These are phyloP conservation scores for Claviceps sp. DNA, from an alignment of 2,329 filamentous ascomycete species.

Conservation along the genomic window DNA sequence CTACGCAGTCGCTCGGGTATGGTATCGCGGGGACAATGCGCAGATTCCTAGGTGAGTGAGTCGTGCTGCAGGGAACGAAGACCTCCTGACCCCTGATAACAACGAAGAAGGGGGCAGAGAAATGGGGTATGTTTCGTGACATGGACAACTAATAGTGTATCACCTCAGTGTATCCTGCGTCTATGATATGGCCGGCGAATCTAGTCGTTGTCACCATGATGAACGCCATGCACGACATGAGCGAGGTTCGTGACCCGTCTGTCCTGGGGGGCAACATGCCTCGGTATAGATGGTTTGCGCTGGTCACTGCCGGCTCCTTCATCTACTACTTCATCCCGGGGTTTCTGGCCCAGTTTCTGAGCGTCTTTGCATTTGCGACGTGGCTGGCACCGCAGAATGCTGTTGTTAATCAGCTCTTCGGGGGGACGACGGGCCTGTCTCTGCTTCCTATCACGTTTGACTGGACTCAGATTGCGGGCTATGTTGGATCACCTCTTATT, in stretches of 20 bases:
- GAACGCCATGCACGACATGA: conserved; percentile 57
- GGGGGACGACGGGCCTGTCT: conserved; percentile 52
- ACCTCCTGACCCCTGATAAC: not conserved
- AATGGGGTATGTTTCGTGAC: not conserved
- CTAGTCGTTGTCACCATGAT: conserved; percentile 55
- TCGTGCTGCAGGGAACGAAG: not conserved
- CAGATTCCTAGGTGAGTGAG: conserved; percentile 41
- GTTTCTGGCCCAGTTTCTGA: conserved; percentile 55
- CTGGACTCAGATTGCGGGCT: conserved; percentile 61
- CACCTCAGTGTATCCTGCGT: conserved; percentile 46
- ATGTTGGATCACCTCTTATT: conserved; percentile 53
- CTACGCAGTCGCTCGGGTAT: conserved; percentile 56
- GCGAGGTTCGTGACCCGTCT: conserved; percentile 33
- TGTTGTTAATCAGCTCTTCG: conserved; percentile 61
- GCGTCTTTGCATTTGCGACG: conserved; percentile 57
- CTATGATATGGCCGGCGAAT: conserved; percentile 64
- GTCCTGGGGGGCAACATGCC: conserved; percentile 52
- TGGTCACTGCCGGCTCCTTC: conserved; percentile 44
- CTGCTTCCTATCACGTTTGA: conserved; percentile 63
- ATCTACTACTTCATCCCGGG: conserved; percentile 58
- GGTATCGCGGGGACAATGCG: conserved; percentile 56
- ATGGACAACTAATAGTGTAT: conserved; percentile 3
- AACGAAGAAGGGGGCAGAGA: not conserved
- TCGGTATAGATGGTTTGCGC: conserved; percentile 50
- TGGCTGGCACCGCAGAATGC: conserved; percentile 59